Base-by-base conservation (phyloP, 495 filamentous ascomycete genomes). In the Rusavskia elegans region DNA sequence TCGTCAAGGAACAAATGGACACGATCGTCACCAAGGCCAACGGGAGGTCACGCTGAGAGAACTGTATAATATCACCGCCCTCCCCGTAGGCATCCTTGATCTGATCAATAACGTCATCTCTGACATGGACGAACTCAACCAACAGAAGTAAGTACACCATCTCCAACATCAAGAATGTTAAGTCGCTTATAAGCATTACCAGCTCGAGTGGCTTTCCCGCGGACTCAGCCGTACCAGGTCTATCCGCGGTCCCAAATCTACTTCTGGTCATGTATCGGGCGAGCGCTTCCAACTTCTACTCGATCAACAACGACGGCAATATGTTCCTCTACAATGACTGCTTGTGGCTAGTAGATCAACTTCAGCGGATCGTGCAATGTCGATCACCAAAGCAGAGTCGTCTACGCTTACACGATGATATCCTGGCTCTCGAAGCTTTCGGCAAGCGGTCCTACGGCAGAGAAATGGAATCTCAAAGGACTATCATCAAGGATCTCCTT, bases 241-340 rank as follows among this genome's bases (percentile, higher is more conserved):
- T 99, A 8, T 83, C 89, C 58, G 76, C 80, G 38, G 68, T 99
- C 10, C 90, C 92, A 25, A 85, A 85, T 1, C 76, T 93, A 30
- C 75, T 89, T 19, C 69, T 99, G 21, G 87, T 89, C 25, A 85
- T 94, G 78, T 97, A 89, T 67, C 83, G 93, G 46, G 89, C 92
- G 13, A 80, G 86, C 2, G 84, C 88, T 5, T 80, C 87, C 3
- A 78, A 81, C 10, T 87, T 85, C 62, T 99, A 99, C 65, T 64
- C 73, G 0, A 71, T 72, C 20, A 71, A 81, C 37, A 64, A 68
- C 19, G 77, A 81, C 25, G 87, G 87, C 5, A 86, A 84, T 59
- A 92, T 95, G 85, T 87, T 83, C 56, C 73, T 95, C 41, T 99
- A 97, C 64, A 97, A 99, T 59, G 92, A 99, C 62, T 79, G 84